These are phyloP conservation scores for Senna tora DNA, from an alignment of 306 rosid genomes.

Conservation along the genomic window DNA sequence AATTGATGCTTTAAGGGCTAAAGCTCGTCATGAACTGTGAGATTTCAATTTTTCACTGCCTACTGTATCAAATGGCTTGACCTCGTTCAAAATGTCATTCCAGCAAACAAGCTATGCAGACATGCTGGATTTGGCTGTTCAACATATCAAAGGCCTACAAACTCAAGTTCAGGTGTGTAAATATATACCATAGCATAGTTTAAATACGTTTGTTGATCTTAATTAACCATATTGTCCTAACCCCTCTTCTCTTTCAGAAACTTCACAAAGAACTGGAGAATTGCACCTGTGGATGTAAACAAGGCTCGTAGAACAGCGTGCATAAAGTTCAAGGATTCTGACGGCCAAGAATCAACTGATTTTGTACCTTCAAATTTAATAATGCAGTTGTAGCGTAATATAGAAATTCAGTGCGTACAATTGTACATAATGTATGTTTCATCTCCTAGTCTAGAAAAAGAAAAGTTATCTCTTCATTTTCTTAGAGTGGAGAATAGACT, in stretches of 20 bases:
- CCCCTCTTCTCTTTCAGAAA: slow-evolving; percentile 49
- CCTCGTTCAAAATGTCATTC: slow-evolving; percentile 31
- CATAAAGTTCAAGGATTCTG: slow-evolving; percentile 31
- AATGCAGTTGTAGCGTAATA: slow-evolving; percentile 30
- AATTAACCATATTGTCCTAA: background rate
- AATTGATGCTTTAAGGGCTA: background rate
- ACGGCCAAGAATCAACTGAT: slow-evolving; percentile 37
- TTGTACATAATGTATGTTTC: slow-evolving; percentile 48
- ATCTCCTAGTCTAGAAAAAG: slow-evolving; percentile 39
- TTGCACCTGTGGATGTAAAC: slow-evolving; percentile 86
- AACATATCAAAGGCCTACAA: slow-evolving; percentile 96
- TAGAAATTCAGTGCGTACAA: slow-evolving; percentile 31
- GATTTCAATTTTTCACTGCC: background rate
- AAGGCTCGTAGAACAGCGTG: slow-evolving; percentile 34
- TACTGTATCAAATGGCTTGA: slow-evolving; percentile 11
- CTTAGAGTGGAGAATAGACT: slow-evolving; percentile 29
- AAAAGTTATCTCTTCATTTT: background rate
- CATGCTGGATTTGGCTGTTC: slow-evolving; percentile 98
- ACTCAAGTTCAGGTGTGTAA: slow-evolving; percentile 88
- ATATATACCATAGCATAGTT: slow-evolving; percentile 1
- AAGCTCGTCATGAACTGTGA: background rate
- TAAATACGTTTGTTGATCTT: background rate
- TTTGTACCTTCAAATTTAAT: slow-evolving; percentile 45
- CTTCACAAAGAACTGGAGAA: slow-evolving; percentile 73
- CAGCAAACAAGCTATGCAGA: slow-evolving; percentile 99